phyloP scores from a whole-genome alignment of 1,139 yeast species.

The Saccharomyces hybrid region DNA sequence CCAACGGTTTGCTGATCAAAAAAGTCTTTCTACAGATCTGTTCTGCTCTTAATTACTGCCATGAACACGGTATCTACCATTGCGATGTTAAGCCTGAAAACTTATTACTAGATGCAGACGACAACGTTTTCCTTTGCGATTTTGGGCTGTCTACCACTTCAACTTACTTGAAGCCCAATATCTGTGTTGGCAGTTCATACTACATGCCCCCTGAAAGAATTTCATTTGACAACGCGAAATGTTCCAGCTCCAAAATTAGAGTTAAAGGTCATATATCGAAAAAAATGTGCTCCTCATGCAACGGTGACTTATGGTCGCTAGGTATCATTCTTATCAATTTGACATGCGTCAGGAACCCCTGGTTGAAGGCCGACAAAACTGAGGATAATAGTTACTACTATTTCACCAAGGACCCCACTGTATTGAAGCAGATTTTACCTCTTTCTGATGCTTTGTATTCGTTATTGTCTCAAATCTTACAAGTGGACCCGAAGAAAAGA shows the following conservation, averaged over 20 bases:
- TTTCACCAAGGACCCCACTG: slow-evolving; percentile 43
- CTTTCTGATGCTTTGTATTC: slow-evolving; percentile 45
- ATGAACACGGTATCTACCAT: slow-evolving; percentile 61
- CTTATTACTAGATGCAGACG: slow-evolving; percentile 56
- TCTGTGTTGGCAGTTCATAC: slow-evolving; percentile 81
- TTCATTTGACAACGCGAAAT: slow-evolving; percentile 24
- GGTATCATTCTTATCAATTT: slow-evolving; percentile 76
- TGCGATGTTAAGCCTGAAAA: slow-evolving; percentile 93
- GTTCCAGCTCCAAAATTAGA: slow-evolving; percentile 10
- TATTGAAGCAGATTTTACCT: slow-evolving; percentile 48
- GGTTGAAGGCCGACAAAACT: slow-evolving; percentile 70
- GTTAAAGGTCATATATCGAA: not conserved
- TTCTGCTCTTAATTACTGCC: slow-evolving; percentile 68
- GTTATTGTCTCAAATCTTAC: slow-evolving; percentile 49
- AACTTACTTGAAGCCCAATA: slow-evolving; percentile 54
- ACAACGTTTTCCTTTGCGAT: slow-evolving; percentile 63
- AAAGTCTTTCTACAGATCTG: slow-evolving; percentile 68
- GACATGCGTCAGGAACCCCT: slow-evolving; percentile 84
- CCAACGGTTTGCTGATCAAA: slow-evolving; percentile 43
- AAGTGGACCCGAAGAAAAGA: slow-evolving; percentile 61
- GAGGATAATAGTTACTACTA: slow-evolving; percentile 53
- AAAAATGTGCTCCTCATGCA: slow-evolving; percentile 45
- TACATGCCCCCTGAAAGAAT: slow-evolving; percentile 92
- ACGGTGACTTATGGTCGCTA: slow-evolving; percentile 86
- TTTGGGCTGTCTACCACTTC: slow-evolving; percentile 79